phyloP scores from a whole-genome alignment of 331 rosid genomes.

The Saraca asoca region DNA sequence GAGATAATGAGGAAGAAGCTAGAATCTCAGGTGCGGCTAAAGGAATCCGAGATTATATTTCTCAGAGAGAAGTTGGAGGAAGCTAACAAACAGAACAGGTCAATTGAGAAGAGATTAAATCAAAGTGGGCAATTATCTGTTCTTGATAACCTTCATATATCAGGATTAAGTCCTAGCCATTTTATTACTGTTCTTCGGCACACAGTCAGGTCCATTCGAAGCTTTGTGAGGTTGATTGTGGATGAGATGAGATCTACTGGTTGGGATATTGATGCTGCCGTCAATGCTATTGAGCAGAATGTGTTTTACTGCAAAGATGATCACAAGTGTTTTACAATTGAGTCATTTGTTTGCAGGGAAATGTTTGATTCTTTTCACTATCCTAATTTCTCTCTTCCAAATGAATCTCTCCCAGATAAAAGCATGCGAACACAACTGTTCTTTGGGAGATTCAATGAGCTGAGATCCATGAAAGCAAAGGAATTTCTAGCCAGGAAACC shows the following conservation, averaged over 20 bases:
- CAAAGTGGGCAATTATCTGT: slow-evolving; percentile 58
- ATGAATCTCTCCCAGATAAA: slow-evolving; percentile 41
- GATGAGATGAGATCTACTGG: slow-evolving; percentile 65
- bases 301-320: slow-evolving; percentile 57
- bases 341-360: slow-evolving; percentile 71
- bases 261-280: slow-evolving; percentile 78
- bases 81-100: slow-evolving; percentile 53
- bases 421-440: slow-evolving; percentile 47
- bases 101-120: slow-evolving; percentile 59
- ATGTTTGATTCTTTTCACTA: slow-evolving; percentile 79
- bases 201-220: slow-evolving; percentile 55
- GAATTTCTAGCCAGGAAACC: slow-evolving; percentile 60
- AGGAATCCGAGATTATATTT: slow-evolving; percentile 72
- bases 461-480: slow-evolving; percentile 60
- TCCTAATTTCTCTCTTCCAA: slow-evolving; percentile 57
- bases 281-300: slow-evolving; percentile 52
- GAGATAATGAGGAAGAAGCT: slow-evolving; percentile 65
- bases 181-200: slow-evolving; percentile 59
- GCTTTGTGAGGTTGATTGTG: slow-evolving; percentile 61
- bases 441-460: slow-evolving; percentile 61
- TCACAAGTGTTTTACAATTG: slow-evolving; percentile 72
- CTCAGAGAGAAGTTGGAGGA: slow-evolving; percentile 67
- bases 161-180: slow-evolving; percentile 62
- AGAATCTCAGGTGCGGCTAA: slow-evolving; percentile 69
- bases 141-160: slow-evolving; percentile 56